phyloP scores from a whole-genome alignment of 2,329 filamentous ascomycete species.

The Nemania bipapillata region DNA sequence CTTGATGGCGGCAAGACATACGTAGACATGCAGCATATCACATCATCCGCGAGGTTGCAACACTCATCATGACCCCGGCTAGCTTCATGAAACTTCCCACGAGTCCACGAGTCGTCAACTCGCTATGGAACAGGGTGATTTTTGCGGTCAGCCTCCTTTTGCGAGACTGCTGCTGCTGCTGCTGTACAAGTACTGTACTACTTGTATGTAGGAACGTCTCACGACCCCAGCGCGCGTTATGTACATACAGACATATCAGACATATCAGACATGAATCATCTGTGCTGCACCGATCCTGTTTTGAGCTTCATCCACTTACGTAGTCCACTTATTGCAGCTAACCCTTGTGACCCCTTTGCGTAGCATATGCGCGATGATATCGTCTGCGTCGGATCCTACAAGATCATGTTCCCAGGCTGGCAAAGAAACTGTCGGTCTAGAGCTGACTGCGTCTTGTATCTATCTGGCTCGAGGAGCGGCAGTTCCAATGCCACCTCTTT shows the following conservation, averaged over 20 bases:
- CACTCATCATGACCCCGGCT: slow-evolving; percentile 25
- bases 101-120: slow-evolving; percentile 3
- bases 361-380: slow-evolving; percentile 38
- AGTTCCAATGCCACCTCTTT: slow-evolving; percentile 20
- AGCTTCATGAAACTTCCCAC: slow-evolving; percentile 15
- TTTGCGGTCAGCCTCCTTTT: slow-evolving; percentile 36
- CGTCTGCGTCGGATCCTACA: slow-evolving; percentile 33
- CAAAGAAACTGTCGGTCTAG: slow-evolving; percentile 34
- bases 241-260: no score
- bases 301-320: slow-evolving; percentile 23
- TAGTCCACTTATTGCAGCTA: slow-evolving; percentile 7
- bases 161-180: no score
- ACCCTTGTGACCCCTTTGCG: slow-evolving; percentile 26
- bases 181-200: no score
- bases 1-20: slow-evolving; percentile 22
- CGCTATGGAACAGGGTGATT: slow-evolving; percentile 19
- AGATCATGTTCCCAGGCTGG: slow-evolving; percentile 32
- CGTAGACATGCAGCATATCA: slow-evolving; percentile 29
- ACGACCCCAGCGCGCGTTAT: no score
- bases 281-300: slow-evolving; percentile 23
- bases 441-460: slow-evolving; percentile 37
- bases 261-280: slow-evolving; percentile 17
- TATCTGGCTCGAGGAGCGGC: slow-evolving; percentile 20
- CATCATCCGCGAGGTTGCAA: slow-evolving; percentile 35
- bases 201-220: slow-evolving; percentile 18